phyloP scores from a whole-genome alignment of 176 grass and related monocot species.

The Triticum turgidum region DNA sequence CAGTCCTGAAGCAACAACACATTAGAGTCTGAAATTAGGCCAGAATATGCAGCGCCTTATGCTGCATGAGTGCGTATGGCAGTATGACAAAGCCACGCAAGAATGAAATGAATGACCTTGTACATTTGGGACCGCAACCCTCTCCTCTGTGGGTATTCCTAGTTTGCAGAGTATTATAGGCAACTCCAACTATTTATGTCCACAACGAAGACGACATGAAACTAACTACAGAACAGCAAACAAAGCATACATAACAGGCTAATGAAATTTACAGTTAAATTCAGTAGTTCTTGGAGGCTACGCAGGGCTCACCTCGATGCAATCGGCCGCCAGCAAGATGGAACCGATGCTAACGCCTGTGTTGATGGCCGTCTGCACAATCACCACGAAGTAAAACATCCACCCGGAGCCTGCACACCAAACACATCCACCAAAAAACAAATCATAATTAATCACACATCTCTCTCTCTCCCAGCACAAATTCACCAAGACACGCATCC shows the following conservation, averaged over 20 bases:
- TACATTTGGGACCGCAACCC: conserved; percentile 1
- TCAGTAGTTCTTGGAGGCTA: not conserved
- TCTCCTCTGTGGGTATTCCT: not conserved
- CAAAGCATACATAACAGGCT: not conserved
- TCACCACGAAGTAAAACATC: conserved; percentile 92
- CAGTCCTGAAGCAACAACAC: conserved; percentile 12
- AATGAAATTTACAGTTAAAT: not conserved
- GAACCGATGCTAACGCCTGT: conserved; percentile 80
- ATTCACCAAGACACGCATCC: not conserved
- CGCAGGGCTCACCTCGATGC: conserved; percentile 60
- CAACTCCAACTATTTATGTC: not conserved
- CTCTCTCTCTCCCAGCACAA: not conserved
- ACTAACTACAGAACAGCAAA: not conserved
- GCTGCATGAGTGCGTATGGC: not conserved
- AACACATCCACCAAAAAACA: not conserved
- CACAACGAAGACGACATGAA: conserved; percentile 3
- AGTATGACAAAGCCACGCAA: not conserved
- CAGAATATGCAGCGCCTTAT: not conserved
- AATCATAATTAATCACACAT: not conserved
- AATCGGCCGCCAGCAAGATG: conserved; percentile 82
- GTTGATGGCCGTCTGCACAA: conserved; percentile 76
- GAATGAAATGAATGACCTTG: not conserved
- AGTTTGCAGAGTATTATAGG: not conserved
- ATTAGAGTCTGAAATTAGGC: not conserved
- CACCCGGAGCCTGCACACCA: conserved; percentile 60